A percentile compares a stretch with the other conserved stretches of the same genome.
Evolutionary conservation across 106 monocot genomes (phyloP).

Genomic region (Acanthochlamys bracteata): DNA sequence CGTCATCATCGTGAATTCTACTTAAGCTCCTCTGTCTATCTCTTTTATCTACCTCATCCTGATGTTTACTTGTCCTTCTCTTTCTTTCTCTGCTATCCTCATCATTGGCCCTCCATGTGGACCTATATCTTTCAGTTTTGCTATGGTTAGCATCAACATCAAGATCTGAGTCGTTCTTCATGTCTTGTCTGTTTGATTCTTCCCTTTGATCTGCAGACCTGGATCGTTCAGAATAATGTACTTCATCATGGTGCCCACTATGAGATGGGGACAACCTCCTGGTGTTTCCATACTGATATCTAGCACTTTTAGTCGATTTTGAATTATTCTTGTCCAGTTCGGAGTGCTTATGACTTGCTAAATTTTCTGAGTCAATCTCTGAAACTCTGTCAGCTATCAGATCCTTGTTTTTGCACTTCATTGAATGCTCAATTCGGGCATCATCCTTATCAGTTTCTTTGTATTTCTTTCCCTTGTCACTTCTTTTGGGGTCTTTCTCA

Average conservation of each 20-base stretch:
- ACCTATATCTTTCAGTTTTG: constrained; percentile 10
- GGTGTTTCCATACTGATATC: constrained; percentile 13
- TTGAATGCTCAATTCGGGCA: constrained; percentile 3
- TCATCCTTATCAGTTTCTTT: constrained; percentile 2
- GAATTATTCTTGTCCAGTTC: constrained; percentile 14
- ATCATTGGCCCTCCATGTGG: constrained; percentile 12
- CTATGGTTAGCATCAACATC: constrained; percentile 10
- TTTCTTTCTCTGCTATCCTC: background rate
- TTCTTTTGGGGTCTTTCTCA: constrained; percentile 2
- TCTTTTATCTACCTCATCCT: constrained; percentile 1
- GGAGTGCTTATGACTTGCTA: constrained; percentile 4
- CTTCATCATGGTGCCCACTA: constrained; percentile 5
- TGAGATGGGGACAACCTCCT: background rate
- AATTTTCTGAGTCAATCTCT: constrained; percentile 10
- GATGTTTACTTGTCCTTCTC: constrained; percentile 24
- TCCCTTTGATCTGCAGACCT: constrained; percentile 18
- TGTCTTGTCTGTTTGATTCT: constrained; percentile 9
- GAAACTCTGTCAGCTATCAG: constrained; percentile 7
- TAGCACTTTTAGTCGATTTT: constrained; percentile 11
- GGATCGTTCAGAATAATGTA: constrained; percentile 19
- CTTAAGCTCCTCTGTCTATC: constrained; percentile 40
- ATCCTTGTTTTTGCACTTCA: constrained; percentile 23
- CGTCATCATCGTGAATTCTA: constrained; percentile 27
- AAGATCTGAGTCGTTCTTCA: constrained; percentile 15
- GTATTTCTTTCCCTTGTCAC: constrained; percentile 16